phyloP scores from a whole-genome alignment of 768 basidiomycete species.

The Boletus edulis region DNA sequence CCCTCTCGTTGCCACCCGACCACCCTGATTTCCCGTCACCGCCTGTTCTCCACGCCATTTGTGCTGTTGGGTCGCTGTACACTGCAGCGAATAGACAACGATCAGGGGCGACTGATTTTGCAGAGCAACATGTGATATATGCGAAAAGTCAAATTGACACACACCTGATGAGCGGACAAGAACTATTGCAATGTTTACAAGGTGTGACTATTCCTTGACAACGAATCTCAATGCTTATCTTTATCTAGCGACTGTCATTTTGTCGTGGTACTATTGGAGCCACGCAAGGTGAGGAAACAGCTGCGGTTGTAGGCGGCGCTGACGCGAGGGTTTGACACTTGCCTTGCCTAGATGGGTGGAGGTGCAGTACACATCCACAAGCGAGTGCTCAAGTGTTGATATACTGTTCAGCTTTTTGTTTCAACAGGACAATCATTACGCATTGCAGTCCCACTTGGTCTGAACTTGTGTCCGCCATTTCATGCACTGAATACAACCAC shows the following conservation, averaged over 20 bases:
- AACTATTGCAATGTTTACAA: constrained; percentile 61
- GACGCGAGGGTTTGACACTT: neutral
- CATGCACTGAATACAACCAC: constrained; percentile 59
- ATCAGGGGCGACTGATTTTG: constrained; percentile 39
- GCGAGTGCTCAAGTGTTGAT: constrained; percentile 4
- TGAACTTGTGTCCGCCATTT: constrained; percentile 68
- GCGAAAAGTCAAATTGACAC: constrained; percentile 51
- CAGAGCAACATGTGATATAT: constrained; percentile 58
- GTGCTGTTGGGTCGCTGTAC: constrained; percentile 74
- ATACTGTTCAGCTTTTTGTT: constrained; percentile 50
- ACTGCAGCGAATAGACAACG: constrained; percentile 49
- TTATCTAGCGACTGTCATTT: constrained; percentile 52
- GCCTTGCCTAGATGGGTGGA: constrained; percentile 61
- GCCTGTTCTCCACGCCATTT: constrained; percentile 81
- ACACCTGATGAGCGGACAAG: constrained; percentile 48
- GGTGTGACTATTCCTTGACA: constrained; percentile 34
- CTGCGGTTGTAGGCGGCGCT: neutral
- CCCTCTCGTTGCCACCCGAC: constrained; percentile 60
- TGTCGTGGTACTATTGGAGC: constrained; percentile 74
- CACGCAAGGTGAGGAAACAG: constrained; percentile 55
- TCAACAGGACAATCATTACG: constrained; percentile 57
- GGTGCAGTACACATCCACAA: constrained; percentile 35
- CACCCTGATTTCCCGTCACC: constrained; percentile 73
- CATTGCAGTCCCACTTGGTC: constrained; percentile 58
- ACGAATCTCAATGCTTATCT: neutral